phyloP scores from a whole-genome alignment of 2,329 filamentous ascomycete species.

The Hypoxylon rubiginosum region DNA sequence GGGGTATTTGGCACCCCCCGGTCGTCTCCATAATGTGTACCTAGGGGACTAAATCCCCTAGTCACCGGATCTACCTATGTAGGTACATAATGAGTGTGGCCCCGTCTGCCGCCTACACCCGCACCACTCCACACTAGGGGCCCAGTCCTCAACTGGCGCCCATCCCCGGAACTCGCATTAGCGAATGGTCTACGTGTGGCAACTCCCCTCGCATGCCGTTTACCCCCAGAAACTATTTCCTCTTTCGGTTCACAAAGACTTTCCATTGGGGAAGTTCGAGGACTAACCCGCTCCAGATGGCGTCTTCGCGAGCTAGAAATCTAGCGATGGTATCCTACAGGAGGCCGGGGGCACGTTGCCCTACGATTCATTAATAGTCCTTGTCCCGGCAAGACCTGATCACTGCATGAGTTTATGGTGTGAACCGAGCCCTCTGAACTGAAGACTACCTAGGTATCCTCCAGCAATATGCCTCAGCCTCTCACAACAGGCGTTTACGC shows the following conservation, averaged over 20 bases:
- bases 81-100: too few relatives aligned
- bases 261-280: neutral
- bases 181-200: neutral
- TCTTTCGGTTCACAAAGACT: neutral
- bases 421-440: neutral
- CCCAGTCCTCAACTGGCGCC: neutral
- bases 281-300: neutral
- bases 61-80: too few relatives aligned
- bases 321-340: neutral
- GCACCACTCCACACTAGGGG: neutral
- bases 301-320: neutral
- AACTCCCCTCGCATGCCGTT: neutral
- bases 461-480: neutral
- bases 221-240: neutral
- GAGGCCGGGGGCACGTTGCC: neutral
- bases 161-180: neutral
- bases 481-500: neutral
- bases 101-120: conserved; percentile 3
- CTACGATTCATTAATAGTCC: neutral
- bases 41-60: neutral
- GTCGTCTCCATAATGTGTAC: neutral
- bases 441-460: neutral
- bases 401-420: neutral
- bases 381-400: neutral
- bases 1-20: neutral